phyloP scores from a whole-genome alignment of 2,329 filamentous ascomycete genomes.

The Cladosporium halotolerans region DNA sequence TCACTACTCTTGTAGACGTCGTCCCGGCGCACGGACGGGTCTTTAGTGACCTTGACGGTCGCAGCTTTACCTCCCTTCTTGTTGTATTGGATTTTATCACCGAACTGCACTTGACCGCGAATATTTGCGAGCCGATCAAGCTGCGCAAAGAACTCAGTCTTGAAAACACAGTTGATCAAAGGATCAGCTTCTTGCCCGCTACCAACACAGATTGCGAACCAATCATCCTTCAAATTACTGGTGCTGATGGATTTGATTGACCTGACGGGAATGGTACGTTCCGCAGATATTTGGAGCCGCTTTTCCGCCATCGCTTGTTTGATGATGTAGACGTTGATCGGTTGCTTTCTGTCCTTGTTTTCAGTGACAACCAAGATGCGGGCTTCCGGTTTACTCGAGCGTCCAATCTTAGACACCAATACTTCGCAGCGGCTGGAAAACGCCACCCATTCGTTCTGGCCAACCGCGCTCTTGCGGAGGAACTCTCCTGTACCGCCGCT shows the following conservation, averaged over 20 bases:
- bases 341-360: conserved; percentile 32
- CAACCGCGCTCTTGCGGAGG: conserved; percentile 66
- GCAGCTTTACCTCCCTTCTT: conserved; percentile 96
- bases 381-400: conserved; percentile 88
- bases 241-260: conserved; percentile 81
- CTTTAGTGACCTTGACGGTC: conserved; percentile 82
- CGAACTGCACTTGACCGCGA: conserved; percentile 74
- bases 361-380: conserved; percentile 73
- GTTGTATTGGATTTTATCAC: conserved; percentile 84
- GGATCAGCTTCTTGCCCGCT: conserved; percentile 88
- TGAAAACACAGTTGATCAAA: conserved; percentile 87
- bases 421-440: conserved; percentile 92
- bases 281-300: conserved; percentile 72
- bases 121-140: conserved; percentile 65
- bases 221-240: conserved; percentile 83
- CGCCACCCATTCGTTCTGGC: conserved; percentile 51
- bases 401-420: conserved; percentile 88
- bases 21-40: conserved; percentile 62
- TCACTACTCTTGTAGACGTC: conserved; percentile 93
- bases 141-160: conserved; percentile 95
- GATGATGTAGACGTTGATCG: conserved; percentile 78
- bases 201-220: conserved; percentile 90
- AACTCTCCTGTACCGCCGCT: conserved; percentile 66
- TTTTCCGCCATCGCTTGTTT: conserved; percentile 76
- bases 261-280: conserved; percentile 75